phyloP scores from a whole-genome alignment of 352 stramenopile species.

The Globisporangium irregulare region DNA sequence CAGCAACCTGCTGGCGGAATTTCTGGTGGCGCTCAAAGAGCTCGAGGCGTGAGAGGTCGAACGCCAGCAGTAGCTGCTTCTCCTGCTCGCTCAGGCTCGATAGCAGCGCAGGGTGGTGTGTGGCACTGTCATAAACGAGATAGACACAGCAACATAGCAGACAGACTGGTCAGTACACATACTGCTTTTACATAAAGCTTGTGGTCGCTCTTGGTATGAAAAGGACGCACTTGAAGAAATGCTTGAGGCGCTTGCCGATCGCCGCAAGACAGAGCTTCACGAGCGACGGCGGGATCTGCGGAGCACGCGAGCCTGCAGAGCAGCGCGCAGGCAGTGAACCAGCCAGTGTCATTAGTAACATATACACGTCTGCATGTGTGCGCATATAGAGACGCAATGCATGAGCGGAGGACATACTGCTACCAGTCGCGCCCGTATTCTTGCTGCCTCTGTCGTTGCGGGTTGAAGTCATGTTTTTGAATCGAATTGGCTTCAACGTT shows the following conservation, averaged over 20 bases:
- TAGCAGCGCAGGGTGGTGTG: conserved; percentile 12
- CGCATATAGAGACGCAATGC: neutral
- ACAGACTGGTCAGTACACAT: neutral
- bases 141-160: conserved; percentile 4
- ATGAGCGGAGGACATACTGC: neutral
- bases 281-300: conserved; percentile 15
- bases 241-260: conserved; percentile 25
- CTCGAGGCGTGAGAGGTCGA: conserved; percentile 31
- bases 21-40: conserved; percentile 28
- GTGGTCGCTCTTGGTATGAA: neutral
- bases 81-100: conserved; percentile 18
- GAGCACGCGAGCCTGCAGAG: neutral
- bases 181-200: neutral
- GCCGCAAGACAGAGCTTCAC: conserved; percentile 30
- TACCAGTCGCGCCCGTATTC: neutral
- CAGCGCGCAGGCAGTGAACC: neutral
- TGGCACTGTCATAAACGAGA: neutral
- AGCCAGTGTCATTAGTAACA: neutral
- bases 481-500: neutral
- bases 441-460: neutral
- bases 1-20: conserved; percentile 21
- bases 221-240: conserved; percentile 29
- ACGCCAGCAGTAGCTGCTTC: conserved; percentile 22
- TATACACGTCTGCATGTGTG: neutral
- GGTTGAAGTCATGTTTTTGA: conserved; percentile 3